These are phyloP conservation scores for Talaromyces liani DNA, from an alignment of 495 filamentous ascomycete species.

Conservation along the genomic window DNA sequence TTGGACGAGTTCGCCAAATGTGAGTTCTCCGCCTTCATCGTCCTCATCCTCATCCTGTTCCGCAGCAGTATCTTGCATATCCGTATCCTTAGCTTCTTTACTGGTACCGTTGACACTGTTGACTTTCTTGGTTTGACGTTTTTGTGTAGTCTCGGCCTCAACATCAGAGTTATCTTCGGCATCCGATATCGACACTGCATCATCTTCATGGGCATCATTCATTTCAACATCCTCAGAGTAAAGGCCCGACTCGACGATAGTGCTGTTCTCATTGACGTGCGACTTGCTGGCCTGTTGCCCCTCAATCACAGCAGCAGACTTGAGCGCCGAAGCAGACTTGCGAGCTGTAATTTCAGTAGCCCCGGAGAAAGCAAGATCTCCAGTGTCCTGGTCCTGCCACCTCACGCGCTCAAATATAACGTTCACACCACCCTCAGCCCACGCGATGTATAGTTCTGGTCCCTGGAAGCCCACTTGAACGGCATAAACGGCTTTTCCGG, in stretches of 20 bases:
- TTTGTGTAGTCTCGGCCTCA: constrained; percentile 33
- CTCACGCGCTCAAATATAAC: constrained; percentile 47
- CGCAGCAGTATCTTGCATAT: constrained; percentile 31
- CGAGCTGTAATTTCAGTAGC: constrained; percentile 36
- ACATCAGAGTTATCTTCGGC: constrained; percentile 36
- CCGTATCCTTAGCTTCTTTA: constrained; percentile 25
- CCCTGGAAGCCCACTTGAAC: constrained; percentile 42
- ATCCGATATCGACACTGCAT: constrained; percentile 26
- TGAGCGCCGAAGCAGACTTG: constrained; percentile 36
- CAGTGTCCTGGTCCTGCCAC: constrained; percentile 42
- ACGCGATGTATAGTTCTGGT: constrained; percentile 41
- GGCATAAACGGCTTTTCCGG: constrained; percentile 33
- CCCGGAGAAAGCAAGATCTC: constrained; percentile 39
- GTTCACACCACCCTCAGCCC: constrained; percentile 49
- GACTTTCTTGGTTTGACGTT: constrained; percentile 28
- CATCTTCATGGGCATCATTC: constrained; percentile 35
- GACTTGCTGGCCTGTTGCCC: constrained; percentile 51
- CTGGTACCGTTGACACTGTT: constrained; percentile 24
- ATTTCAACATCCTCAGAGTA: constrained; percentile 40
- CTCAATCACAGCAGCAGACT: constrained; percentile 45
- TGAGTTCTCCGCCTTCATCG: constrained; percentile 52
- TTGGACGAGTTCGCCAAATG: constrained; percentile 81
- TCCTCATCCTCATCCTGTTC: constrained; percentile 32
- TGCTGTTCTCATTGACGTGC: constrained; percentile 66
- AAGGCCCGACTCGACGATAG: constrained; percentile 50